Percentiles rank a stretch among this genome's conserved stretches.
Evolutionary conservation across 2,329 filamentous ascomycete species (phyloP).

Genomic region (Xylariaceae sp.): DNA sequence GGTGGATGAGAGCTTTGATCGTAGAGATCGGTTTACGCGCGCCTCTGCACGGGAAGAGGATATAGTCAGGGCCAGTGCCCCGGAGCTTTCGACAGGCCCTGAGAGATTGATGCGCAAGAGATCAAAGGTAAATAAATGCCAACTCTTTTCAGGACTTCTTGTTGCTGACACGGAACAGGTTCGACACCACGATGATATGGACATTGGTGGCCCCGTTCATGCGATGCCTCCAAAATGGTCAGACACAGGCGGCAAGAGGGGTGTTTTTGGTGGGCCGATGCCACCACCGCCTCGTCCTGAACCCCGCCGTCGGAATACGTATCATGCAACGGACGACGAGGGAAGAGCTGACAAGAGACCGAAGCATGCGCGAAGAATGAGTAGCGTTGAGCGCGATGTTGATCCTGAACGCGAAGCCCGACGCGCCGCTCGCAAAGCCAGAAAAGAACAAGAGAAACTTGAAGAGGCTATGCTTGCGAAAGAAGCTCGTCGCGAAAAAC

Average conservation of each 20-base stretch:
- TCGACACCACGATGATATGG: constrained; percentile 55
- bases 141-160: not conserved
- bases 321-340: constrained; percentile 48
- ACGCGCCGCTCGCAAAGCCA: constrained; percentile 56
- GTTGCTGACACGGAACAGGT: constrained; percentile 22
- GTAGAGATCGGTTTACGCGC: constrained; percentile 43
- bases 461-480: constrained; percentile 48
- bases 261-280: constrained; percentile 55
- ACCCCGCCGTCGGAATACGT: constrained; percentile 46
- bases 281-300: constrained; percentile 43
- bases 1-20: constrained; percentile 41
- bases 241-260: constrained; percentile 58
- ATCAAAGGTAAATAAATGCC: constrained; percentile 42
- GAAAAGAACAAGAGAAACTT: constrained; percentile 49
- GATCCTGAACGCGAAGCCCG: constrained; percentile 58
- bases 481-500: constrained; percentile 51
- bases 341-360: constrained; percentile 35
- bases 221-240: constrained; percentile 54
- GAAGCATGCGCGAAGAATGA: constrained; percentile 38
- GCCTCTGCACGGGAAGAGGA: constrained; percentile 44
- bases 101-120: constrained; percentile 44
- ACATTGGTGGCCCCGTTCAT: constrained; percentile 43
- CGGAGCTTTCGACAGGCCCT: constrained; percentile 37
- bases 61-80: constrained; percentile 42
- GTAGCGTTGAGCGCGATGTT: constrained; percentile 44